phyloP scores from a whole-genome alignment of 805 yeast species.

The Starmerella asiatica region DNA sequence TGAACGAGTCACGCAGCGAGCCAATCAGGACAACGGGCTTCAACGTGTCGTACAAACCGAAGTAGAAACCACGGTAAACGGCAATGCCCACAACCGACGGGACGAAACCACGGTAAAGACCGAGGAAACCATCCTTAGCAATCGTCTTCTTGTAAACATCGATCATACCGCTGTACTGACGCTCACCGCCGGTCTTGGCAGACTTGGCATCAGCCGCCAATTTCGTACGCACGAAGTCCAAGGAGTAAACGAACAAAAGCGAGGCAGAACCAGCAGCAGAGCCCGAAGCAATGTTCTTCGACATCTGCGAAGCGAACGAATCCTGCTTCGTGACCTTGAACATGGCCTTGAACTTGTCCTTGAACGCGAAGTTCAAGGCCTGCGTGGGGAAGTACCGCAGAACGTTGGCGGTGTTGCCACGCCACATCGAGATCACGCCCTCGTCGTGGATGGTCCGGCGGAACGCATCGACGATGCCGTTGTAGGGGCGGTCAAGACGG shows the following conservation, averaged over 20 bases:
- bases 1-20: slow-evolving; percentile 77
- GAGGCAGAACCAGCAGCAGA: slow-evolving; percentile 94
- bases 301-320: slow-evolving; percentile 73
- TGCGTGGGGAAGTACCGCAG: slow-evolving; percentile 97
- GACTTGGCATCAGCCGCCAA: slow-evolving; percentile 88
- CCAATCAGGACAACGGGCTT: slow-evolving; percentile 85
- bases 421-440: slow-evolving; percentile 86
- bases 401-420: slow-evolving; percentile 97
- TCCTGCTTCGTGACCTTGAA: slow-evolving; percentile 88
- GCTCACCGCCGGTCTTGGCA: slow-evolving; percentile 55
- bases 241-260: slow-evolving; percentile 77
- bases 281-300: slow-evolving; percentile 95
- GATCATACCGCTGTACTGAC: slow-evolving; percentile 89
- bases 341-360: slow-evolving; percentile 81
- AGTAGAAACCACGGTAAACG: slow-evolving; percentile 96
- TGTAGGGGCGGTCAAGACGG: slow-evolving; percentile 70
- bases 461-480: slow-evolving; percentile 84
- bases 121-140: slow-evolving; percentile 87
- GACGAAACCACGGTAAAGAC: slow-evolving; percentile 96
- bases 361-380: slow-evolving; percentile 92
- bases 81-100: slow-evolving; percentile 91
- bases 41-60: slow-evolving; percentile 88
- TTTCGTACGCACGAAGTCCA: slow-evolving; percentile 95
- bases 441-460: slow-evolving; percentile 79
- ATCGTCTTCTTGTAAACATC: slow-evolving; percentile 90